A percentile compares a stretch with the other conserved stretches of the same genome.
Conservation (phyloP, 2,329 filamentous ascomycete species). For the Albophoma yamanashiensis region DNA sequence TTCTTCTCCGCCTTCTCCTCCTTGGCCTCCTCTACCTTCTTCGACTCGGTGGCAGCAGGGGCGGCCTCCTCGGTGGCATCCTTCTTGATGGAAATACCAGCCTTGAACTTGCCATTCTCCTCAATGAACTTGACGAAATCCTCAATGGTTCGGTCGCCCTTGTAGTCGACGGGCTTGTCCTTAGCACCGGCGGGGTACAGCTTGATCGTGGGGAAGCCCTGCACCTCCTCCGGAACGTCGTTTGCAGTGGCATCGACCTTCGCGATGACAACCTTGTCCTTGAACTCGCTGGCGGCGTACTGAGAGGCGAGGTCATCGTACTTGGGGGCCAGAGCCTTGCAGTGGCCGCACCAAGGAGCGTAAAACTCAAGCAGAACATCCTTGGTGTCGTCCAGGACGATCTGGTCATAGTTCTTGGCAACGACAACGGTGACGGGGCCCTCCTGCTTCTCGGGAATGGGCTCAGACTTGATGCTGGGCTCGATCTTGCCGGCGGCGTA, state of each 20-base stretch:
- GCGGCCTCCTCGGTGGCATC: conserved; percentile 45
- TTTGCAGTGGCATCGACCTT: conserved; percentile 97
- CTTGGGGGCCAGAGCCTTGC: conserved; percentile 94
- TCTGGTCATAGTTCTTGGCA: conserved; percentile 83
- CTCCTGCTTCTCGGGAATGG: conserved; percentile 87
- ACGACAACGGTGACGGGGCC: conserved; percentile 81
- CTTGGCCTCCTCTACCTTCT: conserved; percentile 29
- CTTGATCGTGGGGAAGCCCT: conserved; percentile 99
- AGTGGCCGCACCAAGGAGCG: conserved; percentile 98
- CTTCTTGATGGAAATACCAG: conserved; percentile 50
- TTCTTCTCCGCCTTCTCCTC: conserved; percentile 29
- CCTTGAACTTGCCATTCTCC: conserved; percentile 87
- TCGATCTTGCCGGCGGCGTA: conserved; percentile 81
- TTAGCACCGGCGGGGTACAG: conserved; percentile 88
- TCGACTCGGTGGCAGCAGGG: conserved; percentile 36
- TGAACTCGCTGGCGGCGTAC: conserved; percentile 69
- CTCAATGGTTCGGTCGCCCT: conserved; percentile 77
- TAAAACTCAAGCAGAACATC: conserved; percentile 98
- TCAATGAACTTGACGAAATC: conserved; percentile 87
- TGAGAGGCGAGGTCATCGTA: conserved; percentile 83
- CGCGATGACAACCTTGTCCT: conserved; percentile 80
- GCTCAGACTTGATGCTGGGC: conserved; percentile 97
- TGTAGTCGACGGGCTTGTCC: conserved; percentile 75
- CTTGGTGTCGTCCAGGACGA: conserved; percentile 90
- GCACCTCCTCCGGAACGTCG: conserved; percentile 92